These are phyloP conservation scores for Paraurostyla sp. DNA, from an alignment of 73 alveolate species.

Conservation along the genomic window DNA sequence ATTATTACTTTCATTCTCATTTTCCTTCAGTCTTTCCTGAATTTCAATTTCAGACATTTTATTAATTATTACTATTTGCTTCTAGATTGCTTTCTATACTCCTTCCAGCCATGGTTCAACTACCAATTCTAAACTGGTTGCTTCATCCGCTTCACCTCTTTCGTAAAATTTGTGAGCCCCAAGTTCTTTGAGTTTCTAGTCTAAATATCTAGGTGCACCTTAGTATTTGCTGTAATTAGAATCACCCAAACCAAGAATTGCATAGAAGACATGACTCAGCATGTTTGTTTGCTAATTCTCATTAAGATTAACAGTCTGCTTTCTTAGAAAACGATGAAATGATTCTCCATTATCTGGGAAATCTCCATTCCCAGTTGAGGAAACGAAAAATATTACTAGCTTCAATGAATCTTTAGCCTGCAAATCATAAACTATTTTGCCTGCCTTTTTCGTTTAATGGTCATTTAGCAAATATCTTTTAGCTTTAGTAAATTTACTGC, in stretches of 20 bases:
- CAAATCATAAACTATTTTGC: conserved; percentile 5
- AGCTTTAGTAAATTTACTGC: background rate
- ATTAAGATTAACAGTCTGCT: background rate
- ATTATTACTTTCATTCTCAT: background rate
- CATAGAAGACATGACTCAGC: conserved; percentile 49
- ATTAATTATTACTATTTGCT: background rate
- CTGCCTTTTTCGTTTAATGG: background rate
- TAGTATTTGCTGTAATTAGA: conserved; percentile 67
- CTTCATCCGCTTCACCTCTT: conserved; percentile 79
- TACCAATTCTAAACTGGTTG: conserved; percentile 56
- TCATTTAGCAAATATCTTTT: conserved; percentile 40
- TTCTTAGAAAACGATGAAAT: conserved; percentile 37
- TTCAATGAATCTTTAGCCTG: background rate
- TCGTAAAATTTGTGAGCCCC: conserved; percentile 66
- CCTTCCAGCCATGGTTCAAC: conserved; percentile 80
- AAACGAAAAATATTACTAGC: conserved; percentile 35
- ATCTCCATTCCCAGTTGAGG: conserved; percentile 82
- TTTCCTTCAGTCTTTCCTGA: background rate
- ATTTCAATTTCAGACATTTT: background rate
- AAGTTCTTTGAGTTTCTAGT: conserved; percentile 36
- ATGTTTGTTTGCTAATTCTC: background rate
- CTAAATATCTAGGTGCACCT: conserved; percentile 65
- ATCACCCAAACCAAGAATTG: conserved; percentile 76
- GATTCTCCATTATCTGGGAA: conserved; percentile 74
- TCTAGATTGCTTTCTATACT: conserved; percentile 21